Evolutionary conservation across 2,329 filamentous ascomycete species (phyloP).

Genomic region (Teratosphaeria nubilosa): DNA sequence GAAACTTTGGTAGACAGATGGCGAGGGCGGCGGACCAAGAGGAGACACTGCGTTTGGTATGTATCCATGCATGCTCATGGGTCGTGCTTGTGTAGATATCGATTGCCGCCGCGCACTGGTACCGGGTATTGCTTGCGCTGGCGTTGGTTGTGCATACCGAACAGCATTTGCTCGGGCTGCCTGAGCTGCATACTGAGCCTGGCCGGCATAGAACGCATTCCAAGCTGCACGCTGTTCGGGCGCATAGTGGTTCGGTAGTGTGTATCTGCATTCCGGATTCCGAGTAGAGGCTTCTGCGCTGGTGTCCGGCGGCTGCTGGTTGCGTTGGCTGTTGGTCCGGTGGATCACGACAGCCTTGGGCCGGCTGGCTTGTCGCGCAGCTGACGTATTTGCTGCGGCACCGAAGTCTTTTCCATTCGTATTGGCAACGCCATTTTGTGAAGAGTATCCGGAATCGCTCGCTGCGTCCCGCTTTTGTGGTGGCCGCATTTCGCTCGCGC

Average conservation of each 20-base stretch:
- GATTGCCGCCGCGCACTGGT: slow-evolving; percentile 7
- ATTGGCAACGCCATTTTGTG: slow-evolving; percentile 19
- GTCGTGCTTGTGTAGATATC: slow-evolving; percentile 8
- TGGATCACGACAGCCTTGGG: slow-evolving; percentile 16
- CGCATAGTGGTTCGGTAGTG: slow-evolving; percentile 5
- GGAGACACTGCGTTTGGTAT: slow-evolving; percentile 1
- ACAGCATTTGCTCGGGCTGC: neutral
- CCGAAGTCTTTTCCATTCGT: slow-evolving; percentile 2
- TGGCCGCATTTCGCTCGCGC: slow-evolving; percentile 19
- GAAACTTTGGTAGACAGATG: slow-evolving; percentile 18
- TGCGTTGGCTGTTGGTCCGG: slow-evolving; percentile 12
- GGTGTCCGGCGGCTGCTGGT: slow-evolving; percentile 3
- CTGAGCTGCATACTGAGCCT: slow-evolving; percentile 6
- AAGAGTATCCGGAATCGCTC: slow-evolving; percentile 55
- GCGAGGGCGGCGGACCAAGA: slow-evolving; percentile 16
- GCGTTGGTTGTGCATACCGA: neutral
- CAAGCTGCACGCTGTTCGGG: slow-evolving; percentile 3
- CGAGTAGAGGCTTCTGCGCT: slow-evolving; percentile 6
- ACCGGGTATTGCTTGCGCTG: neutral
- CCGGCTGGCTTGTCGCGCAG: neutral
- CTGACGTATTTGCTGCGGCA: slow-evolving; percentile 3
- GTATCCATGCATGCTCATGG: slow-evolving; percentile 14
- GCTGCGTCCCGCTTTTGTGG: slow-evolving; percentile 34
- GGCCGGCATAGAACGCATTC: neutral
- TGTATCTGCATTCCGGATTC: slow-evolving; percentile 14